These are phyloP conservation scores for Pythium insidiosum DNA, from an alignment of 352 stramenopile genomes.

Conservation along the genomic window DNA sequence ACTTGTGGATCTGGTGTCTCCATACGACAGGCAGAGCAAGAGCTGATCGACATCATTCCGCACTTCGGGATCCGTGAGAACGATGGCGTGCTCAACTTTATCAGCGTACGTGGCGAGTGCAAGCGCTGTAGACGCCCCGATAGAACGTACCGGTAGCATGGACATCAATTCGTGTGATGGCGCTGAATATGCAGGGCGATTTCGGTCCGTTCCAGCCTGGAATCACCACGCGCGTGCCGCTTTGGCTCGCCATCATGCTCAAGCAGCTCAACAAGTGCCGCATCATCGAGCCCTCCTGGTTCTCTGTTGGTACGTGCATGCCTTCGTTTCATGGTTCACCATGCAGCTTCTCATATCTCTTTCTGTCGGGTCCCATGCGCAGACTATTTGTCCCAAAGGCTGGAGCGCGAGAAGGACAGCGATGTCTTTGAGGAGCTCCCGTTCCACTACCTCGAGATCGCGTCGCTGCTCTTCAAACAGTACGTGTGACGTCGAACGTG, in stretches of 20 bases:
- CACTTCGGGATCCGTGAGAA: slow-evolving; percentile 82
- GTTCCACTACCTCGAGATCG: slow-evolving; percentile 85
- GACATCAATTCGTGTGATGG: too few relatives aligned
- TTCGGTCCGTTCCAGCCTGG: slow-evolving; percentile 86
- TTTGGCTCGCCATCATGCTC: slow-evolving; percentile 88
- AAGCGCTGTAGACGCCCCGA: too few relatives aligned
- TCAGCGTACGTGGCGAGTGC: slow-evolving; percentile 53
- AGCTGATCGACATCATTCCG: slow-evolving; percentile 81
- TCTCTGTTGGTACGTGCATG: slow-evolving; percentile 53
- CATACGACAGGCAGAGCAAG: slow-evolving; percentile 74
- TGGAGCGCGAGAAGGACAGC: slow-evolving; percentile 68
- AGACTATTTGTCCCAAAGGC: slow-evolving; percentile 47
- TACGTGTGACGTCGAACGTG: slow-evolving; percentile 15
- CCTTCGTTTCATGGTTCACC: too few relatives aligned
- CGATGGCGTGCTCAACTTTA: slow-evolving; percentile 71
- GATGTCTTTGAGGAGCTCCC: slow-evolving; percentile 75
- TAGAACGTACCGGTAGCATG: too few relatives aligned
- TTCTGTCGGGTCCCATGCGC: slow-evolving; percentile 8
- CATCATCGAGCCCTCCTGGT: slow-evolving; percentile 74
- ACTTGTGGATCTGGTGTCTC: slow-evolving; percentile 1
- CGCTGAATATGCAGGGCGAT: slow-evolving; percentile 31
- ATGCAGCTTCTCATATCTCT: too few relatives aligned
- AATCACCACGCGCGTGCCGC: slow-evolving; percentile 72
- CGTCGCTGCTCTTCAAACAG: slow-evolving; percentile 81
- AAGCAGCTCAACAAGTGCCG: slow-evolving; percentile 86